These are phyloP conservation scores for Aureobasidium leucospermi DNA, from an alignment of 2,329 filamentous ascomycete species.

Conservation along the genomic window DNA sequence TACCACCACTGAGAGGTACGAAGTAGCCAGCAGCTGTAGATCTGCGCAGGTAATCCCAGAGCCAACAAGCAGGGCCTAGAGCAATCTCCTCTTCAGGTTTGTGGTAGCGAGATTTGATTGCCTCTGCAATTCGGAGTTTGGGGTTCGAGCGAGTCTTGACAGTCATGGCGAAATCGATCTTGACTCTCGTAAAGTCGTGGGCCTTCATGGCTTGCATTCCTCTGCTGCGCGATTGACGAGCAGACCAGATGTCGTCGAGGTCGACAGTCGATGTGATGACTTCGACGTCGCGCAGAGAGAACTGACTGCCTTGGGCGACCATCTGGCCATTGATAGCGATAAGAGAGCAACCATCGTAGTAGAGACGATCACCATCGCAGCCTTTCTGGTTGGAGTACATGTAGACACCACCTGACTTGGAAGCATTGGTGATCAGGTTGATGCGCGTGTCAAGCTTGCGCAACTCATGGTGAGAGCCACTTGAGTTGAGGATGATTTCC, in stretches of 20 bases:
- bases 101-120: conserved; percentile 47
- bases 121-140: conserved; percentile 21
- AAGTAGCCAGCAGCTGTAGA: conserved; percentile 48
- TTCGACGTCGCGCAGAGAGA: conserved; percentile 52
- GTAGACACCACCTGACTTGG: conserved; percentile 55
- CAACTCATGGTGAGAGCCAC: conserved; percentile 60
- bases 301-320: conserved; percentile 60
- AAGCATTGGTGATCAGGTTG: conserved; percentile 59
- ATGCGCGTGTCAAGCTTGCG: conserved; percentile 57
- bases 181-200: conserved; percentile 40
- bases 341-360: conserved; percentile 56
- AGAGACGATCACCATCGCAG: conserved; percentile 54
- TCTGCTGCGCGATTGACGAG: conserved; percentile 49
- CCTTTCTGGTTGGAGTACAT: conserved; percentile 56
- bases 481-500: conserved; percentile 55
- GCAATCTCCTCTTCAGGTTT: conserved; percentile 61
- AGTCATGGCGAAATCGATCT: conserved; percentile 40
- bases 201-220: conserved; percentile 49
- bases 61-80: conserved; percentile 55
- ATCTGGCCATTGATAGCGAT: conserved; percentile 57
- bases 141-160: conserved; percentile 5
- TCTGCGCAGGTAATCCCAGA: conserved; percentile 57
- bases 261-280: conserved; percentile 51
- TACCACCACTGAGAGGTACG: conserved; percentile 52
- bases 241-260: conserved; percentile 61